Conservation (phyloP, 208 protist species). For the Trypanosoma caninum region DNA sequence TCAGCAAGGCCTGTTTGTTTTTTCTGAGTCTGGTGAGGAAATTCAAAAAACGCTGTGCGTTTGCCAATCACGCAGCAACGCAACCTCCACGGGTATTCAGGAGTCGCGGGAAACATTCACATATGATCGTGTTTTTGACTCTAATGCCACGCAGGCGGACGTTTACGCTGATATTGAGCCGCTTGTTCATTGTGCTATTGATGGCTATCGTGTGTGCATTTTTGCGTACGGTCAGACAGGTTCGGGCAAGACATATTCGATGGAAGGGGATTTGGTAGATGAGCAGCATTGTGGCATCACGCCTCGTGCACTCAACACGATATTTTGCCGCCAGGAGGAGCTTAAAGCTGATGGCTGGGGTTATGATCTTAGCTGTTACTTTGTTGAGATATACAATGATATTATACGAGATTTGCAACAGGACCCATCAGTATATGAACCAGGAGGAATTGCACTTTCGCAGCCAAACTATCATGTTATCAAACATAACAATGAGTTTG, state of each 20-base stretch:
- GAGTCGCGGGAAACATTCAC: slow-evolving; percentile 27
- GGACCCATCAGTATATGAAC: slow-evolving; percentile 60
- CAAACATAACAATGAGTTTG: slow-evolving; percentile 45
- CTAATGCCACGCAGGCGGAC: slow-evolving; percentile 35
- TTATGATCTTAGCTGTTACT: slow-evolving; percentile 69
- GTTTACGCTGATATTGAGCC: slow-evolving; percentile 89
- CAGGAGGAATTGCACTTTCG: slow-evolving; percentile 24
- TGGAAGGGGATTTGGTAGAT: slow-evolving; percentile 62
- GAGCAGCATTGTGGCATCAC: slow-evolving; percentile 67
- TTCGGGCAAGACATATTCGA: slow-evolving; percentile 90
- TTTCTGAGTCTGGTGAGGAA: slow-evolving; percentile 9
- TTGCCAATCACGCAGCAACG: slow-evolving; percentile 26
- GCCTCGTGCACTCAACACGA: slow-evolving; percentile 72
- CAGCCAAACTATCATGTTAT: slow-evolving; percentile 60
- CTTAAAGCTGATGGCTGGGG: slow-evolving; percentile 73
- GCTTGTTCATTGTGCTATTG: slow-evolving; percentile 87
- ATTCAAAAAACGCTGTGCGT: slow-evolving; percentile 12
- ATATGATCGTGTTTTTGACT: slow-evolving; percentile 36
- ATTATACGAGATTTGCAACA: slow-evolving; percentile 83
- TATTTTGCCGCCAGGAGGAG: slow-evolving; percentile 61
- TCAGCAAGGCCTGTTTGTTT: slow-evolving; percentile 40
- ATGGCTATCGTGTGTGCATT: slow-evolving; percentile 90
- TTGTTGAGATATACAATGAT: slow-evolving; percentile 93
- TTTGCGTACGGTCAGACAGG: slow-evolving; percentile 94
- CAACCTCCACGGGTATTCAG: slow-evolving; percentile 26